Evolutionary conservation across 2,329 filamentous ascomycete genomes (phyloP), one percentile per base, ranked within the genome.

Genomic region (Botrytis pseudocinerea): DNA sequence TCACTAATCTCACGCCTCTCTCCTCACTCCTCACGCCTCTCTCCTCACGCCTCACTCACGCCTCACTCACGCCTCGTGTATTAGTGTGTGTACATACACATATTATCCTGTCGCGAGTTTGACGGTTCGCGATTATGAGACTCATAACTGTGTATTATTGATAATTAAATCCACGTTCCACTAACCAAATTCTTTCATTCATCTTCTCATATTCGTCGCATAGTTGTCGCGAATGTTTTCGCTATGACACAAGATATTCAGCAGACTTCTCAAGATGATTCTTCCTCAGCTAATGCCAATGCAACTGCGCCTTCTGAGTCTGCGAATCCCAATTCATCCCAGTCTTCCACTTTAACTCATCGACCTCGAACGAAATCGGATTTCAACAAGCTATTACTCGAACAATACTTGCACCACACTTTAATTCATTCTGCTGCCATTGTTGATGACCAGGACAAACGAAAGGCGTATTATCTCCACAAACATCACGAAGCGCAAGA

Each of bases 401-500:
- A 91, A 69, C 86, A 90, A 78, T 92, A 92, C 82, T 86, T 90
- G 69, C 86, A 88, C 76, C 88, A 90, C 78, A 90, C 93, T 78
- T 84, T 90, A 62, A 79, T 88, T 5, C 86, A 90, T 78, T 85
- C 86, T 40, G 87, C 83, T 8, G 85, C 89, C 46, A 82, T 90
- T 74, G 81, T 84, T 61, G 83, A 85, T 59, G 85, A 79, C 25
- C 76, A 86, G 74, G 80, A 87, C 62, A 85, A 87, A 70, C 85
- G 86, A 51, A 86, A 85, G 70, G 85, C 87, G 68, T 82, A 90
- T 72, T 87, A 91, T 76, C 86, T 89, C 74, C 85, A 89, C 77
- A 92, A 91, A 83, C 88, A 88, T 76, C 85, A 88, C 68, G 91
- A 92, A 82, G 87, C 90, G 74, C 87, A 91, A 74, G 91, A 93